Conservation (phyloP, 192 early-diverging fungal genomes). For the Phycomyces blakesleeanus region DNA sequence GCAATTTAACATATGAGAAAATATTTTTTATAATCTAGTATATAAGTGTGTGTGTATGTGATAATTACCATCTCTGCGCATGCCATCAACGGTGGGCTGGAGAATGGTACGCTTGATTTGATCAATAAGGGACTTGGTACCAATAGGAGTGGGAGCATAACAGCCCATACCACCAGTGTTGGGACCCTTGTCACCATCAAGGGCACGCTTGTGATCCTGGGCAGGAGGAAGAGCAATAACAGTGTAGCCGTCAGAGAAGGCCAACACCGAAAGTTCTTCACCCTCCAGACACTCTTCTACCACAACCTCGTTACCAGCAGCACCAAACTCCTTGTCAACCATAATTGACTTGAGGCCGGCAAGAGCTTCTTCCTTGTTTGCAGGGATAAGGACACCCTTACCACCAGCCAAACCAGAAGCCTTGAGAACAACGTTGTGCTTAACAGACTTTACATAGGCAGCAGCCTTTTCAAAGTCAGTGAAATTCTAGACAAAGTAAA, state of each 20-base stretch:
- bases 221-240: conserved; percentile 85
- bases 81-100: conserved; percentile 91
- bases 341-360: conserved; percentile 83
- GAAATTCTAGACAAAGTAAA: conserved; percentile 57
- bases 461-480: conserved; percentile 72
- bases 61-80: conserved; percentile 90
- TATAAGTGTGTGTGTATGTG: too few relatives aligned
- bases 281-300: conserved; percentile 93
- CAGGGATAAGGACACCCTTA: conserved; percentile 94
- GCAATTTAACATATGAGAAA: too few relatives aligned
- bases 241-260: conserved; percentile 94
- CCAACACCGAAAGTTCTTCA: conserved; percentile 89
- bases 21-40: conserved; percentile 14
- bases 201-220: conserved; percentile 98
- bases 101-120: conserved; percentile 76
- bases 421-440: conserved; percentile 82
- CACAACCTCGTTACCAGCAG: conserved; percentile 87
- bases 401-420: conserved; percentile 97
- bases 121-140: conserved; percentile 68
- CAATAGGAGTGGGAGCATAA: conserved; percentile 94
- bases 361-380: conserved; percentile 79
- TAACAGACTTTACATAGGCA: conserved; percentile 55
- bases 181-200: conserved; percentile 87
- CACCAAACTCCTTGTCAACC: conserved; percentile 87
- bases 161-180: conserved; percentile 99